Evolutionary conservation across 2,329 filamentous ascomycete species (phyloP).

Genomic region (Colletotrichum higginsianum): DNA sequence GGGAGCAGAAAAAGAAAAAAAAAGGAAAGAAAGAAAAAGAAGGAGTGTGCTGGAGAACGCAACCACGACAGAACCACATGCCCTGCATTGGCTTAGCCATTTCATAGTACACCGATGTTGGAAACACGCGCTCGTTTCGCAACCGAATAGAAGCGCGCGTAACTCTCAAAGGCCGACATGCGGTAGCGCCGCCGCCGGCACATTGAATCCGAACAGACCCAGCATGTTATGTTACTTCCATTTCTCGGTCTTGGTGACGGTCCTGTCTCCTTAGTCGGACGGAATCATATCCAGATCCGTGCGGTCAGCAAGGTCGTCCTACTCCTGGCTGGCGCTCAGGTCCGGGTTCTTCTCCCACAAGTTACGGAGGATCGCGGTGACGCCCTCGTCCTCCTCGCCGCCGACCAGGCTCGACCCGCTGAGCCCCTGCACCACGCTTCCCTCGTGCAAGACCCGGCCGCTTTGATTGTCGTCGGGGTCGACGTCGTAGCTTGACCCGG

Average conservation of each 20-base stretch:
- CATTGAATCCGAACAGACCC: neutral
- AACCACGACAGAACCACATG: too few species aligned
- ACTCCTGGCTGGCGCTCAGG: slow-evolving; percentile 69
- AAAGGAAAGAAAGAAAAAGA: too few species aligned
- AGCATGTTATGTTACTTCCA: neutral
- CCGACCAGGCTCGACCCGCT: slow-evolving; percentile 67
- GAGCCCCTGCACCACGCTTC: slow-evolving; percentile 50
- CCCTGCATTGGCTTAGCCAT: neutral
- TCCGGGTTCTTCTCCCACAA: slow-evolving; percentile 75
- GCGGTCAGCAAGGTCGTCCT: slow-evolving; percentile 42
- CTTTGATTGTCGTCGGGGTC: slow-evolving; percentile 56
- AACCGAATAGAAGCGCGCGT: neutral
- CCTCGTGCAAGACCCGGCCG: slow-evolving; percentile 52
- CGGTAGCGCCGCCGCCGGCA: neutral
- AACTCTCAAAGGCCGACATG: too few species aligned
- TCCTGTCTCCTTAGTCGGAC: neutral
- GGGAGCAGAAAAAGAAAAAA: too few species aligned
- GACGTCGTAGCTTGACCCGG: slow-evolving; percentile 61
- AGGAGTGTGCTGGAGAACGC: neutral
- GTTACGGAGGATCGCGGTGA: slow-evolving; percentile 67
- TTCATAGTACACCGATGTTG: neutral
- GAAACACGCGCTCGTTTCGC: neutral
- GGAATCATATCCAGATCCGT: slow-evolving; percentile 15
- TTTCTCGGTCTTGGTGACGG: neutral
- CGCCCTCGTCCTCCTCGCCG: slow-evolving; percentile 66